A percentile compares a stretch with the other conserved stretches of the same genome.
phyloP scores from a whole-genome alignment of 2,329 filamentous ascomycete species.

The Fusarium temperatum region DNA sequence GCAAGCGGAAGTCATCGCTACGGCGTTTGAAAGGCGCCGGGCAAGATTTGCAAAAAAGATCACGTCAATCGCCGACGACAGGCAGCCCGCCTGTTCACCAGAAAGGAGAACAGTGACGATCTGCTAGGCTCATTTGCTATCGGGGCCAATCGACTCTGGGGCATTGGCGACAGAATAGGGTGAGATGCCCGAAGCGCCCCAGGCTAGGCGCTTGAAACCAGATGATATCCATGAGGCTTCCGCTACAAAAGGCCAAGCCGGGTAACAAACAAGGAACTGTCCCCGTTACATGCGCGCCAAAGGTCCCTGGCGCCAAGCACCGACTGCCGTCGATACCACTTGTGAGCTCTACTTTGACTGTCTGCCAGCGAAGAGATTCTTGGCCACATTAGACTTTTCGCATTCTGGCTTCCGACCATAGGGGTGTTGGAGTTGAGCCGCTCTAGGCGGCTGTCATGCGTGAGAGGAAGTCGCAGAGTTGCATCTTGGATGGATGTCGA shows the following conservation, averaged over 20 bases:
- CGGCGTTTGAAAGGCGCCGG: conserved; percentile 47
- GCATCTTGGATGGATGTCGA: conserved; percentile 18
- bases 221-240: conserved; percentile 14
- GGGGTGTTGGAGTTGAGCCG: not conserved
- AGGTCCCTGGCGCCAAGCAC: conserved; percentile 23
- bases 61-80: not conserved
- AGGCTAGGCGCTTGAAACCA: conserved; percentile 18
- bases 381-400: conserved; percentile 7
- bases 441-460: not conserved
- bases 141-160: conserved; percentile 18
- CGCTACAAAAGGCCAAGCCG: conserved; percentile 3
- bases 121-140: conserved; percentile 1
- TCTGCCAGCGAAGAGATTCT: conserved; percentile 1
- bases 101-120: not conserved
- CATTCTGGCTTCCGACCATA: not conserved
- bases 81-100: not conserved
- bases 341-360: not conserved
- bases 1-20: conserved; percentile 65
- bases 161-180: conserved; percentile 25
- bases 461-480: not conserved
- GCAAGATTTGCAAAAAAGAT: not conserved
- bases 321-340: not conserved
- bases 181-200: conserved; percentile 16
- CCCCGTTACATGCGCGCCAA: conserved; percentile 27
- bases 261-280: conserved; percentile 16